Evolutionary conservation across 345 rosid genomes (phyloP).

Genomic region (Salix suchowensis): DNA sequence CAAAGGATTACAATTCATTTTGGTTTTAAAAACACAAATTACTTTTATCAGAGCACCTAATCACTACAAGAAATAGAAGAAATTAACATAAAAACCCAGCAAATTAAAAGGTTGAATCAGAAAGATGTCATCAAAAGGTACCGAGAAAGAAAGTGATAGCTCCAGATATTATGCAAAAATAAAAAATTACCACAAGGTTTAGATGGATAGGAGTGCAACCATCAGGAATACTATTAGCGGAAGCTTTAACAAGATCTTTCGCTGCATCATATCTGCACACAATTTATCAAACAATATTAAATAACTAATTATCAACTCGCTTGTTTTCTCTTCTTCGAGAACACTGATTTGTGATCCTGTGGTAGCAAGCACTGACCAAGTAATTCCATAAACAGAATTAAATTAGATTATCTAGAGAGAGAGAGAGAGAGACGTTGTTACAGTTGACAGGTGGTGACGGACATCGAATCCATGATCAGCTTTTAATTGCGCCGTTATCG

Average conservation of each 20-base stretch:
- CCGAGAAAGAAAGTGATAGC: too few relatives aligned
- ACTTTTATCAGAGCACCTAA: background rate
- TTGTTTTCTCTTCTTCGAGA: background rate
- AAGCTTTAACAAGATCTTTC: slow-evolving; percentile 40
- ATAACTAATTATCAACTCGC: too few relatives aligned
- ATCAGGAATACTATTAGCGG: slow-evolving; percentile 40
- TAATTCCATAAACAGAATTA: background rate
- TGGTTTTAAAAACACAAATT: background rate
- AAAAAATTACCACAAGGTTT: slow-evolving; percentile 77
- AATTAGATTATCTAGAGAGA: background rate
- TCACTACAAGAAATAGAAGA: background rate
- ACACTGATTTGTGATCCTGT: too few relatives aligned
- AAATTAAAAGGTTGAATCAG: background rate
- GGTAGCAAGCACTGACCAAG: background rate
- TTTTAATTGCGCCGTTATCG: slow-evolving; percentile 18
- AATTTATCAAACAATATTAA: background rate
- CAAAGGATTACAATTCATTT: background rate
- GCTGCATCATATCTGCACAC: slow-evolving; percentile 62
- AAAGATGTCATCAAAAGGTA: background rate
- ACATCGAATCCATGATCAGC: slow-evolving; percentile 58
- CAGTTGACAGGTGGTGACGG: slow-evolving; percentile 66
- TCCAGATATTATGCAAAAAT: background rate
- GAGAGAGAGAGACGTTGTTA: slow-evolving; percentile 41
- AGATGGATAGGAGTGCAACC: slow-evolving; percentile 81
- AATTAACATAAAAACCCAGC: background rate